Evolutionary conservation across 2,329 filamentous ascomycete species (phyloP).

Genomic region (Claviceps pusilla): DNA sequence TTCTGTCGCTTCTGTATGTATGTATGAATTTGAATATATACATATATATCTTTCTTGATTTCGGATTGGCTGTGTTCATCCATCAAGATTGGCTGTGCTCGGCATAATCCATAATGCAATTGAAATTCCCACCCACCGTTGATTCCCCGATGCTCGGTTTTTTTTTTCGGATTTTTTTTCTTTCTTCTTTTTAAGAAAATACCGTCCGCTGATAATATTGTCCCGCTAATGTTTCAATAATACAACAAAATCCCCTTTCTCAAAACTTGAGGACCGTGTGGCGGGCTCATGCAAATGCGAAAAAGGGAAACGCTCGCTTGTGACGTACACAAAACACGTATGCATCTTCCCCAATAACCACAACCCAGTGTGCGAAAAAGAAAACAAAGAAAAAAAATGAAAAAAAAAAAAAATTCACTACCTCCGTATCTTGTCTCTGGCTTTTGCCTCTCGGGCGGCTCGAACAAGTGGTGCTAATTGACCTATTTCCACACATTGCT

Average conservation of each 20-base stretch:
- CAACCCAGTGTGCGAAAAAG: neutral
- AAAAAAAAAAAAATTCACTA: slow-evolving; percentile 9
- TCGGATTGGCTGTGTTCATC: no score
- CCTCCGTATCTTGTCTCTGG: slow-evolving; percentile 68
- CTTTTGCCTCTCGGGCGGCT: slow-evolving; percentile 69
- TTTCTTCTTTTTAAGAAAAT: neutral
- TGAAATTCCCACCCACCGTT: neutral
- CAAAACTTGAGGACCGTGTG: neutral
- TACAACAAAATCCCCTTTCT: neutral
- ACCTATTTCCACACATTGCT: slow-evolving; percentile 53
- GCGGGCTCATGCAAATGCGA: neutral
- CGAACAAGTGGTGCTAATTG: slow-evolving; percentile 77
- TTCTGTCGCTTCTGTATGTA: no score
- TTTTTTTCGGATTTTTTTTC: neutral
- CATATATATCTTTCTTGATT: no score
- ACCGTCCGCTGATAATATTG: neutral
- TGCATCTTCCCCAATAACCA: neutral
- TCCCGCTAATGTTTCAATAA: neutral
- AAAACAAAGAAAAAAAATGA: no score
- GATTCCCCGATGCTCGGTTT: neutral
- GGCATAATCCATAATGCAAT: no score
- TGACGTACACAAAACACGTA: slow-evolving; percentile 3
- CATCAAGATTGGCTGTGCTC: no score
- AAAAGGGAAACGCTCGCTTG: slow-evolving; percentile 5
- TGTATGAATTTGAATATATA: no score